Base-by-base conservation (phyloP, 2,329 filamentous ascomycete genomes). In the Phaeosphaeria sp. region DNA sequence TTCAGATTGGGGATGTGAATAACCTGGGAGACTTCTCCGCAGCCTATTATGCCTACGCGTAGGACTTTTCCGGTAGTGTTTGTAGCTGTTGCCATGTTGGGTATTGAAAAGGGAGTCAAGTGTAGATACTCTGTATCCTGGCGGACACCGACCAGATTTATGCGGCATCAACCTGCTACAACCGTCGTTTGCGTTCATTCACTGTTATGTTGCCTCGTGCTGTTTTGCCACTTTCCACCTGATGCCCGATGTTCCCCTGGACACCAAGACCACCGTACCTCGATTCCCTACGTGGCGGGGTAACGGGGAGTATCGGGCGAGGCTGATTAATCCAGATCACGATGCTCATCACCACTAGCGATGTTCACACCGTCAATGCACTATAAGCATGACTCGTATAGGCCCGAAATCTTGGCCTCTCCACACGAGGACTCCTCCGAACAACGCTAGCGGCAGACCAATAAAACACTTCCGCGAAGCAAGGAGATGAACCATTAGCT, bases 1-100 rank as follows among this genome's bases (percentile, higher is more conserved):
- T 46, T 46, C 25, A 63, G 52, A 17, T 77, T 80, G 0, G 83
- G 84, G 6, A 87, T 79, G 66, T 87, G 85, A 25, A 82, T 79
- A 36, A 84, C 81, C 69, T 86, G 81, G 27, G 78, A 75, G 42
- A 85, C 76, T 63, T 84, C 79, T 22, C 83, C 83, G 48, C 80
- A 80, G 6, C 83, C 82, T 33, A 82, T 77, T 47, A 83, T 69
- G 46, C 80, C 81, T 9, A 82, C 77, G n/a, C 67, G 58, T 3
- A 72, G 50, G 15, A 57, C 27, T 10, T 33, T n/a, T 13, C 43
- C n/a, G 46, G 43, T 6, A 5, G 21, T 25, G 50, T 52, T 44
- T 1, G 39, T 23, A 9, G 39, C 13, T 41, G 20, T 39, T 21
- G 30, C 10, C 13, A 30, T 22, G 9, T 36, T 36, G 30, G 6